Percentiles rank a stretch among this genome's conserved stretches.
phyloP scores from a whole-genome alignment of 2,329 filamentous ascomycete species.

The Tolypocladium sp. region DNA sequence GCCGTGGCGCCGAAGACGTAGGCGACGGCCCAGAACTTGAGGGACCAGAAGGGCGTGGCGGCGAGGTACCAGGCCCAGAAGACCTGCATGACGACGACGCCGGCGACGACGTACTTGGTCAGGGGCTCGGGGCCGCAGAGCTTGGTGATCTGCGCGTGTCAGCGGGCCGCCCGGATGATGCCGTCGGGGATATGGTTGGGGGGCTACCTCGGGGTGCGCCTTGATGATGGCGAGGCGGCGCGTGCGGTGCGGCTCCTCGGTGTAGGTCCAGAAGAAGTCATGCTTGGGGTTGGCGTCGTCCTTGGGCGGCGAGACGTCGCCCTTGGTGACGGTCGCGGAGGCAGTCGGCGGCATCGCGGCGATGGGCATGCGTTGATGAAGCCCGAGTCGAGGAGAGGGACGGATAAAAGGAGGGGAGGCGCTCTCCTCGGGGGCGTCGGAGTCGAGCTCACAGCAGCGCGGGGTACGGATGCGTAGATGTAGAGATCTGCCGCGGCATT shows the following conservation, averaged over 20 bases:
- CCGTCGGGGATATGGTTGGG: background rate
- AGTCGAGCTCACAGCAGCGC: background rate
- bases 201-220: constrained; percentile 78
- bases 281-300: constrained; percentile 18
- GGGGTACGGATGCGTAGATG: background rate
- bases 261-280: constrained; percentile 96
- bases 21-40: constrained; percentile 75
- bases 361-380: background rate
- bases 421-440: background rate
- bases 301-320: constrained; percentile 7
- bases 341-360: constrained; percentile 17
- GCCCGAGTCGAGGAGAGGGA: background rate
- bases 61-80: constrained; percentile 68
- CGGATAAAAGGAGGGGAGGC: background rate
- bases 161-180: background rate
- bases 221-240: constrained; percentile 92
- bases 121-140: constrained; percentile 92
- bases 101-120: constrained; percentile 85
- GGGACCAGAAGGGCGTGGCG: constrained; percentile 70
- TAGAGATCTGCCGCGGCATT: background rate
- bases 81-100: constrained; percentile 77
- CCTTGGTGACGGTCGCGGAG: constrained; percentile 23
- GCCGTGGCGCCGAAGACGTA: constrained; percentile 90
- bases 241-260: constrained; percentile 91
- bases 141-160: constrained; percentile 66